These are phyloP conservation scores for Colletotrichum sp. DNA, from an alignment of 2,329 filamentous ascomycete genomes.

Conservation along the genomic window DNA sequence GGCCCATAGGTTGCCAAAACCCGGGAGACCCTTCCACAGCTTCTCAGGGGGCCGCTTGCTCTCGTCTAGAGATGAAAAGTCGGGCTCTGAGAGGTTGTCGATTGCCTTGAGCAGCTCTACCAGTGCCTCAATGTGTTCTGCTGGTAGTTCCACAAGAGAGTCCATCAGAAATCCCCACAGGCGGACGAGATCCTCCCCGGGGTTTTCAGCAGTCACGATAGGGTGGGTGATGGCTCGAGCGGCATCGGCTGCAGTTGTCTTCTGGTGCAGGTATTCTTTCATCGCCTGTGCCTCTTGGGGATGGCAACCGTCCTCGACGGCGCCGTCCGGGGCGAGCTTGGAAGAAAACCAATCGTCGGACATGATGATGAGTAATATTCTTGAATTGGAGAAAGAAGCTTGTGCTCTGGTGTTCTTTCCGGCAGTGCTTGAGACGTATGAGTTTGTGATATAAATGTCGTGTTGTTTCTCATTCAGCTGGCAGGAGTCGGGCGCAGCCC, in stretches of 20 bases:
- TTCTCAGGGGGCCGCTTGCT: background rate
- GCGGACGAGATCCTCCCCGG: background rate
- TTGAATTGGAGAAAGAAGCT: fast-evolving
- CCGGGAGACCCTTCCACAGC: background rate
- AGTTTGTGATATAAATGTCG: background rate
- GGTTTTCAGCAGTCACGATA: background rate
- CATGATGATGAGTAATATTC: fast-evolving
- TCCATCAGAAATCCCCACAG: background rate
- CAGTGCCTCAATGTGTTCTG: background rate
- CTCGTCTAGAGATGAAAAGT: background rate
- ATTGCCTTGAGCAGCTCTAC: background rate
- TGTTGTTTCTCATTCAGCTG: background rate
- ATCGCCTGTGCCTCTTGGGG: background rate
- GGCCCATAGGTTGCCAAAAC: background rate
- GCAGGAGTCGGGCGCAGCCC: background rate
- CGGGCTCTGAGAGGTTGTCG: background rate
- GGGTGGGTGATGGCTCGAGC: background rate
- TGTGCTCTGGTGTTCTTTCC: background rate
- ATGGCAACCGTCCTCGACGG: background rate
- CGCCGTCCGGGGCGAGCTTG: background rate
- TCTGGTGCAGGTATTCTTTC: background rate
- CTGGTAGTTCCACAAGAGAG: background rate
- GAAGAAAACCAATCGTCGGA: background rate
- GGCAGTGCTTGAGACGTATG: background rate
- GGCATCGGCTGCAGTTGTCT: background rate